A percentile compares a stretch with the other conserved stretches of the same genome.
Evolutionary conservation across 495 filamentous ascomycete species (phyloP).

Genomic region (Talaromyces liani): DNA sequence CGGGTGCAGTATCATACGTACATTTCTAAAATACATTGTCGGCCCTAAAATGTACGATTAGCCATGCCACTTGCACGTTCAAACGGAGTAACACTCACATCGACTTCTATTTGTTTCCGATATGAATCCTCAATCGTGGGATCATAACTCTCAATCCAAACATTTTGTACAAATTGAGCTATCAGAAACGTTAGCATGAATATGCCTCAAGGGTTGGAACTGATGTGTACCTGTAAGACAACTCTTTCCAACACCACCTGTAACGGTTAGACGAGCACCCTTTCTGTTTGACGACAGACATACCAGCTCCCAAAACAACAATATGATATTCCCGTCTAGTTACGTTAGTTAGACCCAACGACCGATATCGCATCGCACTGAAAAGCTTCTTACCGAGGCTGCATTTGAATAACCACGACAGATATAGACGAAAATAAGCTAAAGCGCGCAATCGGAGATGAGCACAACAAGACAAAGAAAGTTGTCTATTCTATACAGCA

Average conservation of each 20-base stretch:
- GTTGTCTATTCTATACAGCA: neutral
- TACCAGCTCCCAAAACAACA: conserved; percentile 83
- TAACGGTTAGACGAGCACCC: conserved; percentile 14
- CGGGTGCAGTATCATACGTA: conserved; percentile 32
- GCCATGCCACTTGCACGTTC: neutral
- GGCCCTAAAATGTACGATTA: conserved; percentile 54
- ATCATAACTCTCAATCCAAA: conserved; percentile 99
- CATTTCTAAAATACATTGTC: conserved; percentile 96
- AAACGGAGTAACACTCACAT: conserved; percentile 51
- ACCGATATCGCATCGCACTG: conserved; percentile 8
- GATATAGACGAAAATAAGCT: neutral
- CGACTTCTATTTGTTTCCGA: conserved; percentile 86
- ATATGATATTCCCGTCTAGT: conserved; percentile 80
- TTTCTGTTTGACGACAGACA: conserved; percentile 18
- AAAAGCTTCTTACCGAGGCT: conserved; percentile 41
- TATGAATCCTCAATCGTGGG: conserved; percentile 99
- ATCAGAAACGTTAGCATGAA: conserved; percentile 3
- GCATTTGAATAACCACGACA: conserved; percentile 27
- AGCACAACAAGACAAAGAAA: neutral
- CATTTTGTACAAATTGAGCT: conserved; percentile 99
- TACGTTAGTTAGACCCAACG: conserved; percentile 3
- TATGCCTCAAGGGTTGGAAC: conserved; percentile 17
- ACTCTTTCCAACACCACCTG: conserved; percentile 95
- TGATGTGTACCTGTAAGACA: conserved; percentile 76
- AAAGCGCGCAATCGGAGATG: neutral